A percentile compares a stretch with the other conserved stretches of the same genome.
phyloP scores from a whole-genome alignment of 371 early-diverging fungal species.

The Mortierella sp. region DNA sequence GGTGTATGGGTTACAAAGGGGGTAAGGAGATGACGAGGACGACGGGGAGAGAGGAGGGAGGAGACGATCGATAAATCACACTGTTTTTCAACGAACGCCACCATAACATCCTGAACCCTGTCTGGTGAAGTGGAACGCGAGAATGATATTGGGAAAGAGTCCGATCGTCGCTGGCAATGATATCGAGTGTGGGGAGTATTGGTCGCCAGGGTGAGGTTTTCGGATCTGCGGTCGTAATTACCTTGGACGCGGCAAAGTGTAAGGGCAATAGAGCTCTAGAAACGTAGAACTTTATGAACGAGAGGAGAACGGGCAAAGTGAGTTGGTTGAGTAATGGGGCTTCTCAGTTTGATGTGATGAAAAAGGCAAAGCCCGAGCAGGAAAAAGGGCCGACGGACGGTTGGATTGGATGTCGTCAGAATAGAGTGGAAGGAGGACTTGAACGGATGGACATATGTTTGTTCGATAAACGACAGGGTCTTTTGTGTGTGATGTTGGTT shows the following conservation, averaged over 20 bases:
- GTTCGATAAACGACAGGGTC: neutral
- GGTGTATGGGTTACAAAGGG: neutral
- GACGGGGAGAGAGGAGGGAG: neutral
- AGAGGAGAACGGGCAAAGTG: too few species aligned
- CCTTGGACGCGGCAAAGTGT: too few species aligned
- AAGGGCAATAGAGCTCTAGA: too few species aligned
- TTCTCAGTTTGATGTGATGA: neutral
- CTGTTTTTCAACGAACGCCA: neutral
- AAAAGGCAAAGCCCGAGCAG: neutral
- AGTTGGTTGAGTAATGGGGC: too few species aligned
- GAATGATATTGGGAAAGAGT: too few species aligned
- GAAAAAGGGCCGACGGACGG: slow-evolving; percentile 1
- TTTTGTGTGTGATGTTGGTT: neutral
- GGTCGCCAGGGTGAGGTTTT: too few species aligned
- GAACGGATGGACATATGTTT: neutral
- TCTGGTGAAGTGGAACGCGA: too few species aligned
- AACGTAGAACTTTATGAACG: too few species aligned
- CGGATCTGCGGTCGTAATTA: too few species aligned
- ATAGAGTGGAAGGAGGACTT: neutral
- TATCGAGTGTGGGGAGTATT: too few species aligned
- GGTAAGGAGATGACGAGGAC: neutral
- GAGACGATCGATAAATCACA: neutral
- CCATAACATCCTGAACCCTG: neutral
- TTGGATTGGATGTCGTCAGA: slow-evolving; percentile 7
- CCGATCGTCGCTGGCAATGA: too few species aligned